A percentile compares a stretch with the other conserved stretches of the same genome.
Conservation (phyloP, 2,329 filamentous ascomycete species). For the Fusarium albosuccineum region DNA sequence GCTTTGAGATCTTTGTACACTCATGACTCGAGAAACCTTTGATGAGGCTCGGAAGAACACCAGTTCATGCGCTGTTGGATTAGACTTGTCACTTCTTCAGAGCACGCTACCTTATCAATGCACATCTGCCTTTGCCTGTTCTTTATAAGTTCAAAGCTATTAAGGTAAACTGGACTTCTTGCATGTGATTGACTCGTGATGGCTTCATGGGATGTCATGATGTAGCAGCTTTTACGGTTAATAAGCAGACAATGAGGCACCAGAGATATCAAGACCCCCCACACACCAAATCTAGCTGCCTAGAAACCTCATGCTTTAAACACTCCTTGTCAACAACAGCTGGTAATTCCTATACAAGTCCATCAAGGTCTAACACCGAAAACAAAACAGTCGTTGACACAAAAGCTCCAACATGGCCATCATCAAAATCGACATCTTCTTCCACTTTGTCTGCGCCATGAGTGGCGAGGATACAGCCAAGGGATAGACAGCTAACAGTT, state of each 20-base stretch:
- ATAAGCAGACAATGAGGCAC: not conserved
- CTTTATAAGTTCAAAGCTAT: no score
- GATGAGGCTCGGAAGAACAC: not conserved
- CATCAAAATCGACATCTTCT: slow-evolving; percentile 46
- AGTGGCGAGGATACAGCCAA: slow-evolving; percentile 7
- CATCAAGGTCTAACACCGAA: no score
- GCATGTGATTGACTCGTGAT: not conserved
- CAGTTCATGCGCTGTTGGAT: not conserved
- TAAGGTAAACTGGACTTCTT: not conserved
- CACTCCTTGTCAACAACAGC: not conserved
- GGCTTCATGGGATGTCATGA: not conserved
- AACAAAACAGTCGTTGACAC: not conserved
- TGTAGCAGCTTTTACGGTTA: not conserved
- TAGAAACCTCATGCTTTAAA: not conserved
- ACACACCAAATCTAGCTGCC: not conserved
- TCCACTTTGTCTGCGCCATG: slow-evolving; percentile 50
- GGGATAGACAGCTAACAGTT: not conserved
- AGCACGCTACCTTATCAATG: no score
- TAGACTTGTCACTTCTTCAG: not conserved
- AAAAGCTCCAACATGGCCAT: slow-evolving; percentile 1
- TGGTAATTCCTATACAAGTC: not conserved
- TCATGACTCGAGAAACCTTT: not conserved
- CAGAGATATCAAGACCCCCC: not conserved
- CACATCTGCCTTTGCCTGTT: no score
- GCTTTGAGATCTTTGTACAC: not conserved